Evolutionary conservation across 208 protist genomes (phyloP), one percentile per base, ranked within the genome.

Genomic region (Trypanosoma mega): DNA sequence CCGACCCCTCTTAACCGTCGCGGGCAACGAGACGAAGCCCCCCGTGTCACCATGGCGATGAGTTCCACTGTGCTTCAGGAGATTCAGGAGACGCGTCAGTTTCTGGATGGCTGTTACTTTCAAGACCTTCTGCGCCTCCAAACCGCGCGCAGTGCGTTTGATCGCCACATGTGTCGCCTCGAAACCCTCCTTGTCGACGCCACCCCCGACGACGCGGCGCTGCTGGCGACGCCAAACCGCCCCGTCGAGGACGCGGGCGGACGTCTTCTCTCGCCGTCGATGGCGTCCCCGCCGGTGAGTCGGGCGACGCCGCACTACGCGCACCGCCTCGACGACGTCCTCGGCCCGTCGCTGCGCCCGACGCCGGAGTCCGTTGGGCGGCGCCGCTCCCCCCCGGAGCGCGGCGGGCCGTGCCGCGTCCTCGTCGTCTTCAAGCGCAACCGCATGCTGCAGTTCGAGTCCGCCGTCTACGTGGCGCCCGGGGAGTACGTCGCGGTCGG

Each of bases 341-440:
- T 66, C 18, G 54, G 48, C 4, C 47, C 16, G 21, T 12, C 21
- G 59, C 41, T 36, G 63, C 80, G 81, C 9, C 85, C 79, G 9
- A 79, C 78, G 26, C 56, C 74, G 2, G 77, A 87, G 7, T 63
- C 72, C 20, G 66, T 89, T 37, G 60, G 3, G 37, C 63, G 74
- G 14, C 50, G 68, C 14, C 61, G 64, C 44, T 78, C 80, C 1
- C 78, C 78, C 18, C 86, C 82, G 12, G 61, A 74, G 14, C 78
- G 90, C 60, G 68, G 29, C 51, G 55, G 61, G 9, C 79, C 95
- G 54, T 80, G 97, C 68, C 67, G 98, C 68, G 79, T 97, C 62
- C 80, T 94, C 20, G 90, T 96, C 3, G 73, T 88, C 71, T 96
- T 96, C 59, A 96, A 96, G 68, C 82, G 85, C 6, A 84, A 91